Percentiles rank a stretch among this genome's conserved stretches.
Conservation (phyloP, 331 rosid genomes). For the Quercus lobata region DNA sequence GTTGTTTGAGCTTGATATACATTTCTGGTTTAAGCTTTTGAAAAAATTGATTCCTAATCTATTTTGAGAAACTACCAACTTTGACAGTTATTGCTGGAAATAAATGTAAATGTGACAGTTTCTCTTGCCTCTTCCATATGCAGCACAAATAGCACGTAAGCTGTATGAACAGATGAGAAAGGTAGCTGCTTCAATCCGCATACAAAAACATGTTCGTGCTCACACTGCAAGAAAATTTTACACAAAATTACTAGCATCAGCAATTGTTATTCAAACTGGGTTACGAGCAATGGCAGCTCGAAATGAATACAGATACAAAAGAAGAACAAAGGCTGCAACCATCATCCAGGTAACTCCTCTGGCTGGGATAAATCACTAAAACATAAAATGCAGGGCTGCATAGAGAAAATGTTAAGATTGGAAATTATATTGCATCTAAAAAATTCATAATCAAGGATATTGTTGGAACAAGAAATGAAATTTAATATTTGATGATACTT, state of each 20-base stretch:
- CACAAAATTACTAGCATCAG: conserved; percentile 51
- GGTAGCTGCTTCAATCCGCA: conserved; percentile 76
- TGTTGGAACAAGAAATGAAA: background rate
- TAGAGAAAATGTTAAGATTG: background rate
- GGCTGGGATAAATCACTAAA: conserved; percentile 9
- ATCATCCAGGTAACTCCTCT: conserved; percentile 56
- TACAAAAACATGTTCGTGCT: conserved; percentile 73
- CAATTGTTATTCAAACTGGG: conserved; percentile 70
- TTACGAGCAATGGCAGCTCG: conserved; percentile 72
- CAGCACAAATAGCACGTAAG: conserved; percentile 69
- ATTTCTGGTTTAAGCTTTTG: background rate
- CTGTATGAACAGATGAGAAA: conserved; percentile 57
- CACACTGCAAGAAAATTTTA: conserved; percentile 51
- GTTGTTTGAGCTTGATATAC: background rate
- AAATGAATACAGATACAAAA: conserved; percentile 54
- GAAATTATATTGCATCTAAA: conserved; percentile 1
- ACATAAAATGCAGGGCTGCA: conserved; percentile 7
- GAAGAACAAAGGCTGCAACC: conserved; percentile 73
- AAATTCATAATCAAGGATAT: background rate
- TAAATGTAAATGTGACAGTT: background rate
- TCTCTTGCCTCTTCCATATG: conserved; percentile 10
- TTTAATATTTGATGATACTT: background rate
- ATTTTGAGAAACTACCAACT: background rate
- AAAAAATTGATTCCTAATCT: background rate
- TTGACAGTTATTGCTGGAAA: background rate